Percentiles rank a stretch among this genome's conserved stretches.
Conservation (phyloP, 495 filamentous ascomycete species). For the Xylaria cubensis region DNA sequence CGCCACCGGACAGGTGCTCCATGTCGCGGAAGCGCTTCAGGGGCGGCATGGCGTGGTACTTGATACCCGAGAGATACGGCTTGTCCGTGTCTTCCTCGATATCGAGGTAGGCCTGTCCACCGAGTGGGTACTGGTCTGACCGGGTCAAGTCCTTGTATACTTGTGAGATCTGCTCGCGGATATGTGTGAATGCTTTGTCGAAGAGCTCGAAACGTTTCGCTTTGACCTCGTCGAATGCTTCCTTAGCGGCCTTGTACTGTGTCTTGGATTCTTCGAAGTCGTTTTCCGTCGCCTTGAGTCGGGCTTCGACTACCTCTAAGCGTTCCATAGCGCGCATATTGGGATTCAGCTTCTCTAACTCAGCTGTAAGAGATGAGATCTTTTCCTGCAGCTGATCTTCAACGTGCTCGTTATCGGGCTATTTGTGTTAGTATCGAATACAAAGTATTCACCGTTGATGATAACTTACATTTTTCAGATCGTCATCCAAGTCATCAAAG, state of each 20-base stretch:
- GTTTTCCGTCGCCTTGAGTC: slow-evolving; percentile 83
- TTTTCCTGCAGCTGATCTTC: slow-evolving; percentile 83
- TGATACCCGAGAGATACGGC: slow-evolving; percentile 92
- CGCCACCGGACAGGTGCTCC: slow-evolving; percentile 96
- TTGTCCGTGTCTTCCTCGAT: slow-evolving; percentile 84
- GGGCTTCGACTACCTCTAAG: slow-evolving; percentile 82
- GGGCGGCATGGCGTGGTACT: slow-evolving; percentile 98
- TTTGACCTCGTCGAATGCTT: slow-evolving; percentile 82
- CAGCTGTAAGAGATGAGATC: slow-evolving; percentile 72
- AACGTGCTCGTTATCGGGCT: slow-evolving; percentile 72
- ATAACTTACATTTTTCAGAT: slow-evolving; percentile 74
- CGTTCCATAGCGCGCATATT: slow-evolving; percentile 96
- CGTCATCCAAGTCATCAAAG: slow-evolving; percentile 85
- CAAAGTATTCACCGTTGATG: neutral
- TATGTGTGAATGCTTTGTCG: slow-evolving; percentile 93
- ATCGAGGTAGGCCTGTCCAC: slow-evolving; percentile 94
- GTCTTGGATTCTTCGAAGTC: slow-evolving; percentile 86
- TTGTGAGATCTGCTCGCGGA: slow-evolving; percentile 88
- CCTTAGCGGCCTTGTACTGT: slow-evolving; percentile 73
- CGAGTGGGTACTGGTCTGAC: slow-evolving; percentile 81
- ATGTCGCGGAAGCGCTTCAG: slow-evolving; percentile 99
- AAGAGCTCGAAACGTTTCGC: slow-evolving; percentile 87
- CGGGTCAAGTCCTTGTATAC: slow-evolving; percentile 96
- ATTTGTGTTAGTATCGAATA: slow-evolving; percentile 31
- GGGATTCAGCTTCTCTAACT: slow-evolving; percentile 91